Evolutionary conservation across 2,329 filamentous ascomycete genomes (phyloP).

Genomic region (Catunica adiposa): DNA sequence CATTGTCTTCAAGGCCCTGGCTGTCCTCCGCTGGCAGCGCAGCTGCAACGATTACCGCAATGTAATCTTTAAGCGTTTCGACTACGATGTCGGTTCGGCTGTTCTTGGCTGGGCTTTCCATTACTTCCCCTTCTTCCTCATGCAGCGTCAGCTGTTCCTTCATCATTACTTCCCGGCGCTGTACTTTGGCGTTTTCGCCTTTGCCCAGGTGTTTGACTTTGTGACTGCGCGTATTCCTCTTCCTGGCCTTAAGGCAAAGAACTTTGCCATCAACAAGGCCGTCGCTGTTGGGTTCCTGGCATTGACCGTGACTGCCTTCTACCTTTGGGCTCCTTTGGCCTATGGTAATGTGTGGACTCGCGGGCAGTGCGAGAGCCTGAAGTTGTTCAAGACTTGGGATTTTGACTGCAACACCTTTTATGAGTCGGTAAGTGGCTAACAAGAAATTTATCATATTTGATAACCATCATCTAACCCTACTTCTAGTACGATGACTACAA

Average conservation of each 20-base stretch:
- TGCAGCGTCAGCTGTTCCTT: constrained; percentile 94
- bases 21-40: constrained; percentile 85
- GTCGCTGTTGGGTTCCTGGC: constrained; percentile 58
- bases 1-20: constrained; percentile 68
- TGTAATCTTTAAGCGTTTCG: constrained; percentile 81
- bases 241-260: constrained; percentile 46
- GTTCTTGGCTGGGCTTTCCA: constrained; percentile 93
- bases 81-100: constrained; percentile 84
- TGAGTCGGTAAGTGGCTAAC: constrained; percentile 54
- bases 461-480: not conserved
- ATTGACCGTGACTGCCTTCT: constrained; percentile 59
- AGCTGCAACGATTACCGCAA: constrained; percentile 74
- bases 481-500: constrained; percentile 34
- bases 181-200: constrained; percentile 80
- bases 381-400: constrained; percentile 81
- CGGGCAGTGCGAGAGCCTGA: constrained; percentile 67
- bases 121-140: constrained; percentile 97
- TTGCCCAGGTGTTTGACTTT: constrained; percentile 85
- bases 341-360: constrained; percentile 95
- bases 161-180: constrained; percentile 97
- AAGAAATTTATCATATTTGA: not conserved
- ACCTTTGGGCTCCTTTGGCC: constrained; percentile 70
- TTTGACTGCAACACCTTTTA: constrained; percentile 96
- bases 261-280: constrained; percentile 57
- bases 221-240: constrained; percentile 53